A percentile compares a stretch with the other conserved stretches of the same genome.
Conservation (phyloP, 495 filamentous ascomycete species). For the Talaromyces ruber region DNA sequence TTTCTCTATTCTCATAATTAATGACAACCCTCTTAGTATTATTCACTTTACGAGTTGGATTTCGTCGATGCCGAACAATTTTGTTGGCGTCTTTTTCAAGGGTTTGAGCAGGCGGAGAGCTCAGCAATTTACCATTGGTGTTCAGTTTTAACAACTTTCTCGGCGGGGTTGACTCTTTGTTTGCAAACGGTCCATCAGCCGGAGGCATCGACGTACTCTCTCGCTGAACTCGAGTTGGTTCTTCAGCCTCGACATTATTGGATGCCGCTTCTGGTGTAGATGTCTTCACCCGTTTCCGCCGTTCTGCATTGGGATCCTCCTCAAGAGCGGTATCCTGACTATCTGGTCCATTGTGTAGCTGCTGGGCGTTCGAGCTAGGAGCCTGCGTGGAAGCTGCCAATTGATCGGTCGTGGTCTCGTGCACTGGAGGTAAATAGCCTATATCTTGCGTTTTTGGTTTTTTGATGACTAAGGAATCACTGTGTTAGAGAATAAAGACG, state of each 20-base stretch:
- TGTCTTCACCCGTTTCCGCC: slow-evolving; percentile 45
- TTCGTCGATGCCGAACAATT: slow-evolving; percentile 17
- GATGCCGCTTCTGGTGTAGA: not conserved
- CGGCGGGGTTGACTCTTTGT: slow-evolving; percentile 5
- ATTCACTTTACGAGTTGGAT: slow-evolving; percentile 10
- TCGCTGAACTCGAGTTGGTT: slow-evolving; percentile 5
- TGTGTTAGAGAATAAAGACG: not conserved
- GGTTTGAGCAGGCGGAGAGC: slow-evolving; percentile 34
- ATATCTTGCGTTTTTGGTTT: not conserved
- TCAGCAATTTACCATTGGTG: slow-evolving; percentile 46
- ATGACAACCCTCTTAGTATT: slow-evolving; percentile 29
- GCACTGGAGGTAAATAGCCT: not conserved
- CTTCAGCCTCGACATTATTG: slow-evolving; percentile 3
- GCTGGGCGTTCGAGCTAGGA: not conserved
- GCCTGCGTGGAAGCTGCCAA: not conserved
- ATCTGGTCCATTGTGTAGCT: not conserved
- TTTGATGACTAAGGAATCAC: slow-evolving; percentile 7
- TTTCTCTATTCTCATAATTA: slow-evolving; percentile 26
- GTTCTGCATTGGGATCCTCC: slow-evolving; percentile 32
- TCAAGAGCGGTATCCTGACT: slow-evolving; percentile 9
- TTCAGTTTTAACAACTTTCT: slow-evolving; percentile 47
- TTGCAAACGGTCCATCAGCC: not conserved
- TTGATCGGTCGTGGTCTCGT: not conserved
- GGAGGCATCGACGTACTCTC: not conserved
- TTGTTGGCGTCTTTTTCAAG: slow-evolving; percentile 15